These are phyloP conservation scores for Guyanaporus albipodus DNA, from an alignment of 768 basidiomycete genomes.

Conservation along the genomic window DNA sequence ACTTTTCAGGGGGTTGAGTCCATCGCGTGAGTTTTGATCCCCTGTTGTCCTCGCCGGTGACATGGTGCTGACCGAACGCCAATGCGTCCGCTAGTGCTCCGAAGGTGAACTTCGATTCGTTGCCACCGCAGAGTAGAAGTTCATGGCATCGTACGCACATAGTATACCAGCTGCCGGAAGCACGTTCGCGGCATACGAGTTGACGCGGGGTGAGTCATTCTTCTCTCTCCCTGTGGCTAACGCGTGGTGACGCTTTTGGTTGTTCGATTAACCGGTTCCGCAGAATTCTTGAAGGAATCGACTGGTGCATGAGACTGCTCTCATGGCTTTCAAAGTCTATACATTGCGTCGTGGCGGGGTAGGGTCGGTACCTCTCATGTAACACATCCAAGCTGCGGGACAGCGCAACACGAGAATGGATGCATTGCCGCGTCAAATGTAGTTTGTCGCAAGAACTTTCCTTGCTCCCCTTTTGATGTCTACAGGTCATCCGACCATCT, in stretches of 20 bases:
- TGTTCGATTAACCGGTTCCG: neutral
- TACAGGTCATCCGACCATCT: no score
- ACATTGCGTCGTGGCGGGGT: no score
- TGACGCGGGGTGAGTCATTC: slow-evolving; percentile 58
- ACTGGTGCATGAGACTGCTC: slow-evolving; percentile 22
- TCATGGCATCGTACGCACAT: neutral
- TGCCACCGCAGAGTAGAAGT: neutral
- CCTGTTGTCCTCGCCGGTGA: neutral
- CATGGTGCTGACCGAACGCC: neutral
- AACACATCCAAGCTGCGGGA: no score
- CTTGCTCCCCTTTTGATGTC: no score
- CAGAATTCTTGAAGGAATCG: slow-evolving; percentile 26
- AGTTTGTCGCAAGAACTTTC: no score
- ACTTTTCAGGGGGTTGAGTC: slow-evolving; percentile 70
- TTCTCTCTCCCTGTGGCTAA: neutral
- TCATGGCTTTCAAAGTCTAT: no score
- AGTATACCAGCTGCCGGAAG: slow-evolving; percentile 92
- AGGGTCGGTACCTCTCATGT: no score
- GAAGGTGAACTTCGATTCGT: slow-evolving; percentile 42
- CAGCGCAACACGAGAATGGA: no score
- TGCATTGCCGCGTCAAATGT: no score
- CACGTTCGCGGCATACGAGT: slow-evolving; percentile 87
- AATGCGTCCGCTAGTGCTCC: slow-evolving; percentile 42
- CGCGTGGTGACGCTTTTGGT: neutral
- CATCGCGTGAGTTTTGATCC: slow-evolving; percentile 55